Conservation (phyloP, 2,329 filamentous ascomycete genomes). For the Xylaria sp. region DNA sequence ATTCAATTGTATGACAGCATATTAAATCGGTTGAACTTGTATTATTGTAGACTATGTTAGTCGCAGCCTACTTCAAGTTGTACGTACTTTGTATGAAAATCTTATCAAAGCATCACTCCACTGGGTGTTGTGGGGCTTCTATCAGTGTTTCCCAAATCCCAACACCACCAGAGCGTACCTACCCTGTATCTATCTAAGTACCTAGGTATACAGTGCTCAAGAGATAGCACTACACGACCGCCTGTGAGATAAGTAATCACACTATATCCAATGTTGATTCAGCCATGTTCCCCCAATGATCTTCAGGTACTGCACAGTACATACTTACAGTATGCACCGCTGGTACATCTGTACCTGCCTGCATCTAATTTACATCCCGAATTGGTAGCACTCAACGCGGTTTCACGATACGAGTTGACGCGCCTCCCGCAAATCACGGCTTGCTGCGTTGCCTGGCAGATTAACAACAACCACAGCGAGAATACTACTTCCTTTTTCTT, state of each 20-base stretch:
- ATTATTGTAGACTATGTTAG: no score
- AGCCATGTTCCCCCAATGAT: no score
- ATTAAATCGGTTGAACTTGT: no score
- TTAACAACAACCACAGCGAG: background rate
- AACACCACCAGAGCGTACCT: background rate
- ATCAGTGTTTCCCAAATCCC: background rate
- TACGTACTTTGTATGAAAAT: background rate
- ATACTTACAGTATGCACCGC: background rate
- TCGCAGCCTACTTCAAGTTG: no score
- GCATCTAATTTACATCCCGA: conserved; percentile 8
- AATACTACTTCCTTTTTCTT: background rate
- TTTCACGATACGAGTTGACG: conserved; percentile 21
- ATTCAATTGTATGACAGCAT: background rate
- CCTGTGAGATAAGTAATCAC: no score
- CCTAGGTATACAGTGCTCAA: background rate
- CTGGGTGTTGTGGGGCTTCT: no score
- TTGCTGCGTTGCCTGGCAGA: conserved; percentile 7
- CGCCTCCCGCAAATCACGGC: conserved; percentile 12
- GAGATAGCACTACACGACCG: background rate
- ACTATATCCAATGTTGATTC: background rate
- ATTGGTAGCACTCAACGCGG: conserved; percentile 24
- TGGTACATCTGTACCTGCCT: background rate
- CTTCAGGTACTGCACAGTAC: background rate
- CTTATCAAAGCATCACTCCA: no score
- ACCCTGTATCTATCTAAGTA: no score